Base-by-base conservation (phyloP, 495 filamentous ascomycete genomes). In the Daldinia childiae region DNA sequence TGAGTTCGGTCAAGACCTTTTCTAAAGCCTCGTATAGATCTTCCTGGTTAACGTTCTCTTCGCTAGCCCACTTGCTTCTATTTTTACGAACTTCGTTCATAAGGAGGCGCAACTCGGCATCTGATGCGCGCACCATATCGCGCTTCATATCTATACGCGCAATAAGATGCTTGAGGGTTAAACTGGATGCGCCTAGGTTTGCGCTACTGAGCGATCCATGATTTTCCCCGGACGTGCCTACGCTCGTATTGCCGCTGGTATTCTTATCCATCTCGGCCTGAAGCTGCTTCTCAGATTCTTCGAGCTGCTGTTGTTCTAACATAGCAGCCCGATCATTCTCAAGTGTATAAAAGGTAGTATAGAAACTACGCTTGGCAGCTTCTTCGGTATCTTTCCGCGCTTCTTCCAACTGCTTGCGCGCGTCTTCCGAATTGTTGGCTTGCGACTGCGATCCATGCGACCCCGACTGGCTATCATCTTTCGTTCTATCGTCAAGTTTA, bases 51-150 rank as follows among this genome's bases (percentile, higher is more conserved):
- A 99, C 89, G 70, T 95, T 94, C 61, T 99, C 95, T 78, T 98
- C 95, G 79, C 90, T 98, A 19, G 95, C 95, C 95, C 95, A 99
- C 79, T 99, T 99, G 78, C 95, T 97, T 71, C 95, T 85, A 75
- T 97, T 97, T 76, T 98, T 98, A 60, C 95, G 89, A 9, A 98
- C 95, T 76, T 99, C 96, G 73, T 93, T 96, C 87, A 99, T 95
- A 64, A 99, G 82, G 54, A 87, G 91, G 58, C 96, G 88, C 45
- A 99, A 86, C 73, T 99, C 95, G 9, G 93, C 90, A 79, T 99
- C 96, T 3, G 93, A 96, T 11, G 96, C 93, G 66, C 87, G 85
- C 19, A 99, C 95, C 81, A 90, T 87, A 45, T 93, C 89, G 60
- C 95, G 90, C 80, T 97, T 93, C 74, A 91, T 87, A 82, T 99